Evolutionary conservation across 2,329 filamentous ascomycete genomes (phyloP), one percentile per base, ranked within the genome.

Genomic region (Clarireedia hainanense): DNA sequence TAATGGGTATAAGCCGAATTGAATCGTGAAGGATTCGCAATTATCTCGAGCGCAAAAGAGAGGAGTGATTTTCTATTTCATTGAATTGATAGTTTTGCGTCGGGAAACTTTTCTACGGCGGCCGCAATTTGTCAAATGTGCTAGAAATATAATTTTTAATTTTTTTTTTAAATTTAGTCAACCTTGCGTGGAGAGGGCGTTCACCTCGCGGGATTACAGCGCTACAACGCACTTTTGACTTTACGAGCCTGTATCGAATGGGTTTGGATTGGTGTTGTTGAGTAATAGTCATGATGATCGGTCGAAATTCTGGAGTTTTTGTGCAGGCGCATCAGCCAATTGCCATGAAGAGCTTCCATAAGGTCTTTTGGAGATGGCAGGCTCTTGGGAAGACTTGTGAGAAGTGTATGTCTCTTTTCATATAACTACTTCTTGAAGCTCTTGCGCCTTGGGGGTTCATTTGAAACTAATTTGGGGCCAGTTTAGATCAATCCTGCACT

Each of bases 41-140:
- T 30, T 30, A 47, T 55, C 36, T 17, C 27, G n/a, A 36, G 30
- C 52, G n/a, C 23, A 55, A 23, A 14, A 24, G 46, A 49, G 45
- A 46, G 49, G 46, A 36, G 45, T 55, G 46, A 17, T 47, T 52
- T 30, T 52, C 12, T 2, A 34, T 10, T 34, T 34, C 30, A 34
- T 12, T 34, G 30, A 34, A 34, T 34, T 12, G 30, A 10, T 34
- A 34, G 12, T 9, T 34, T 34, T 34, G 30, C 30, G 30, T 45
- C 20, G 42, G 40, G 23, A 52, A 52, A 52, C 50, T 52, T 52
- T 47, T 52, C 27, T 52, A 52, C 50, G 42, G 50, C 37, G 23
- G 20, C 10, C 50, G 5, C 1, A 6, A 5, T 2, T 15, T 20
- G 37, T n/a, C 50, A 52, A 27, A 26, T 6, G 37, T 17, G 50